Conservation (phyloP, 1,139 yeast species). For the Yamadazyma oceani region DNA sequence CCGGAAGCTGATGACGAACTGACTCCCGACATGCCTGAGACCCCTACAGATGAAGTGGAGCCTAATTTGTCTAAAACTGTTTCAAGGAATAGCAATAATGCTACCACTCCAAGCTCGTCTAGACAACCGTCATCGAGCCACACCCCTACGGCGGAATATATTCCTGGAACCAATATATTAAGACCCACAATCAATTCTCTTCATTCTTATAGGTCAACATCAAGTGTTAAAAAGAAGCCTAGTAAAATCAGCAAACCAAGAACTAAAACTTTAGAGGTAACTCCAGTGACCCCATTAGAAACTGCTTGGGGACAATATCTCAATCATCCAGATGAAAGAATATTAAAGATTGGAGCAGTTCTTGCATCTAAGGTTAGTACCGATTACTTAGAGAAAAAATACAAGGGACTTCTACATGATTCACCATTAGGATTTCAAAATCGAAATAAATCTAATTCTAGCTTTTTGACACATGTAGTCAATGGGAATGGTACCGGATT, state of each 20-base stretch:
- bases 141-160: conserved; percentile 32
- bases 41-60: conserved; percentile 9
- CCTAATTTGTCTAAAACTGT: conserved; percentile 7
- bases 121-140: conserved; percentile 3
- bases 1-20: conserved; percentile 15
- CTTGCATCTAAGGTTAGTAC: conserved; percentile 37
- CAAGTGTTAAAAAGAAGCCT: conserved; percentile 15
- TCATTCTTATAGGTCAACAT: conserved; percentile 28
- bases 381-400: conserved; percentile 54
- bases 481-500: conserved; percentile 43
- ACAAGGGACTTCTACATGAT: conserved; percentile 57
- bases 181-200: conserved; percentile 51
- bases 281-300: conserved; percentile 62
- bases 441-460: conserved; percentile 23
- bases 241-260: conserved; percentile 18
- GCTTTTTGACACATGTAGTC: conserved; percentile 56
- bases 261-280: conserved; percentile 41
- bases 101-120: conserved; percentile 7
- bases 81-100: conserved; percentile 5
- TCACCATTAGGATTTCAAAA: conserved; percentile 52
- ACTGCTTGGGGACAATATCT: conserved; percentile 66
- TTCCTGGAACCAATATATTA: conserved; percentile 60
- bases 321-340: conserved; percentile 65
- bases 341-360: conserved; percentile 62
- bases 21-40: conserved; percentile 16